Conservation (phyloP, 768 basidiomycete genomes). For the Lenzites betulinus region DNA sequence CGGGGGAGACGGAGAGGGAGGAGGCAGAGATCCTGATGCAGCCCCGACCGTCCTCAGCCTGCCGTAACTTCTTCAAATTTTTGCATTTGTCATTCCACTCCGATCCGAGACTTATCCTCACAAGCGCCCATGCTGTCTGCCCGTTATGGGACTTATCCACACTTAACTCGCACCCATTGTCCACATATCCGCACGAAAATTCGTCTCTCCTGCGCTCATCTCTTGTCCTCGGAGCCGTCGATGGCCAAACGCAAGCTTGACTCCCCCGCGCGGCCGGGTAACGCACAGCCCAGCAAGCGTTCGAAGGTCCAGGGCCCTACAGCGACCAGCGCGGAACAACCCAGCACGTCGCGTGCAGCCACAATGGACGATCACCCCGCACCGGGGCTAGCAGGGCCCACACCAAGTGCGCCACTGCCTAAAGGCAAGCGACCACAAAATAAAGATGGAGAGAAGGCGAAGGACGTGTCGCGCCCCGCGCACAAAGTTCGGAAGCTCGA, state of each 20-base stretch:
- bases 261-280: not conserved
- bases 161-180: no score
- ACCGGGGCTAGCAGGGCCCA: not conserved
- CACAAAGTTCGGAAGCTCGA: slow-evolving; percentile 62
- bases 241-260: slow-evolving; percentile 20
- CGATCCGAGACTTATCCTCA: not conserved
- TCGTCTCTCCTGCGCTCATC: slow-evolving; percentile 1
- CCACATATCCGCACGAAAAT: not conserved
- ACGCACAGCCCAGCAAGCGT: not conserved
- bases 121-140: not conserved
- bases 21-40: slow-evolving; percentile 6
- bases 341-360: not conserved
- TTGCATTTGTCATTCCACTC: slow-evolving; percentile 6
- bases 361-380: not conserved
- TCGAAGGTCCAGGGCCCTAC: not conserved
- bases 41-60: not conserved
- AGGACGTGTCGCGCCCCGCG: not conserved
- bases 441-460: no score
- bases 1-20: slow-evolving; percentile 4
- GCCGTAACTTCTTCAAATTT: slow-evolving; percentile 12
- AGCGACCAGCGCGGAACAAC: not conserved
- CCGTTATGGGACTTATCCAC: not conserved
- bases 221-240: slow-evolving; percentile 7
- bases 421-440: not conserved
- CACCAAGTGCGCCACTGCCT: not conserved